Conservation (phyloP, 345 rosid species). For the Bruguiera gymnorhiza region DNA sequence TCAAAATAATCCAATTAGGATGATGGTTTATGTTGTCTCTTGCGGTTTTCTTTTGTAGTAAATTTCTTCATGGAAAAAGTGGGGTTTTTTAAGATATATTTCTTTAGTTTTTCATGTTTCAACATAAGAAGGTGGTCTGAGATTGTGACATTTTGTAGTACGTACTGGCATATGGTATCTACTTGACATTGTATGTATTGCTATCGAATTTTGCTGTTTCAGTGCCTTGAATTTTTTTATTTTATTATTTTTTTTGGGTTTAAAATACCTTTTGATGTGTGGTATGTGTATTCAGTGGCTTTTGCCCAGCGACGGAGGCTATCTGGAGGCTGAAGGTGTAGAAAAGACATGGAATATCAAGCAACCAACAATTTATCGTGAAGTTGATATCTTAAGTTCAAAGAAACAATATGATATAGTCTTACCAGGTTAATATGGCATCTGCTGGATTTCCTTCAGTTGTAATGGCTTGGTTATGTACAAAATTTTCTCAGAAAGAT, state of each 20-base stretch:
- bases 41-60: no score
- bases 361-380: slow-evolving; percentile 59
- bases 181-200: not conserved
- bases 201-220: not conserved
- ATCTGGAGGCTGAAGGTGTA: slow-evolving; percentile 78
- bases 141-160: not conserved
- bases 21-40: no score
- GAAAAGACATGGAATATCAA: slow-evolving; percentile 80
- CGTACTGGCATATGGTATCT: not conserved
- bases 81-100: no score
- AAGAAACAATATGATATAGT: slow-evolving; percentile 79
- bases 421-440: slow-evolving; percentile 60
- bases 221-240: not conserved
- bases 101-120: not conserved
- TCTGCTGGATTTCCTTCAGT: not conserved
- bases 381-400: slow-evolving; percentile 57
- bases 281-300: slow-evolving; percentile 63
- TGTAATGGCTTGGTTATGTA: no score
- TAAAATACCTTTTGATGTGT: not conserved
- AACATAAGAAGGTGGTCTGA: not conserved
- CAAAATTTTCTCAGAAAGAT: no score
- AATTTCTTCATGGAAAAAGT: no score
- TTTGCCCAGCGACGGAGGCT: slow-evolving; percentile 73
- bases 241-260: not conserved
- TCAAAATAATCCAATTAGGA: no score